Conservation (phyloP, 2,329 filamentous ascomycete genomes). For the Diaporthe caulivora region DNA sequence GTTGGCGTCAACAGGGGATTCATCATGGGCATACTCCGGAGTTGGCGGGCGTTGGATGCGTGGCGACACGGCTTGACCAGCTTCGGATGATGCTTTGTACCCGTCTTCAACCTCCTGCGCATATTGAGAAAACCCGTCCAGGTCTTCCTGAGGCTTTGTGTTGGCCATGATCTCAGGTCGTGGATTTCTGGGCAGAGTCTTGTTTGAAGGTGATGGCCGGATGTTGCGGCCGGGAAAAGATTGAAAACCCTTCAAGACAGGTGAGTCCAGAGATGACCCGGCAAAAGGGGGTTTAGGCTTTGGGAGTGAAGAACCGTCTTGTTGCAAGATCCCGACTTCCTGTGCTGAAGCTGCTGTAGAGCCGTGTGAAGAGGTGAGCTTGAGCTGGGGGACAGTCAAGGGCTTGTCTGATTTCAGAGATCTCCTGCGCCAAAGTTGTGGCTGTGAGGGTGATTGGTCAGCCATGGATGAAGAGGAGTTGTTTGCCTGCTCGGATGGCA, state of each 20-base stretch:
- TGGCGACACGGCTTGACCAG: constrained; percentile 28
- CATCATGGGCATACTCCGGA: constrained; percentile 60
- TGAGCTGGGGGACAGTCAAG: constrained; percentile 61
- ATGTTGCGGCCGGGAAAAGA: constrained; percentile 48
- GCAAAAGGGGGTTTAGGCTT: constrained; percentile 35
- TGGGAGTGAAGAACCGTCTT: constrained; percentile 44
- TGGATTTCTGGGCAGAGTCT: constrained; percentile 31
- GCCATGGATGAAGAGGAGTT: constrained; percentile 42
- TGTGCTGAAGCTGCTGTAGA: constrained; percentile 57
- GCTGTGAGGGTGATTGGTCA: constrained; percentile 45
- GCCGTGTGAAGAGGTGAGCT: constrained; percentile 62
- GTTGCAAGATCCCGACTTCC: constrained; percentile 36
- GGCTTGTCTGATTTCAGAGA: constrained; percentile 62
- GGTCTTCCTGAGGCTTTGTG: constrained; percentile 22
- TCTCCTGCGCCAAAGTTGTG: constrained; percentile 63
- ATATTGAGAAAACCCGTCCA: constrained; percentile 35
- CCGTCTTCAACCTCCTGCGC: constrained; percentile 38
- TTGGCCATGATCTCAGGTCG: constrained; percentile 44
- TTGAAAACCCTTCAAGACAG: constrained; percentile 37
- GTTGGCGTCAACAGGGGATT: constrained; percentile 33
- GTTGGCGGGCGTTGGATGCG: constrained; percentile 57
- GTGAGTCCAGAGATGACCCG: constrained; percentile 33
- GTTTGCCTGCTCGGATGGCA: constrained; percentile 44
- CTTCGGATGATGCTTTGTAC: constrained; percentile 33
- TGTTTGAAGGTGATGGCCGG: constrained; percentile 45